A percentile compares a stretch with the other conserved stretches of the same genome.
Evolutionary conservation across 768 basidiomycete species (phyloP).

Genomic region (Filobasidium floriforme): DNA sequence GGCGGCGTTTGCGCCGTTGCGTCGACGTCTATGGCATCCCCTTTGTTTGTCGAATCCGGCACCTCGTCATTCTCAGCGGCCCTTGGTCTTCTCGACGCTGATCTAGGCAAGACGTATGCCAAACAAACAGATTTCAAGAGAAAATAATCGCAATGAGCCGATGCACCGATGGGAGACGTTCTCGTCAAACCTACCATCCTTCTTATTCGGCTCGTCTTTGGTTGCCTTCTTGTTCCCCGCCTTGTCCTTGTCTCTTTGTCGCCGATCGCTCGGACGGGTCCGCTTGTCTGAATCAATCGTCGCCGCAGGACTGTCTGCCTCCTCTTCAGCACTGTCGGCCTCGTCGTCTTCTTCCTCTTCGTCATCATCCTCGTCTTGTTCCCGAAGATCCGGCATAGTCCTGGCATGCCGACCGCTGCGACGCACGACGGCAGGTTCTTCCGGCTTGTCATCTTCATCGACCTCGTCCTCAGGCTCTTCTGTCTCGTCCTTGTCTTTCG

Average conservation of each 20-base stretch:
- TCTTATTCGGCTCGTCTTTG: neutral
- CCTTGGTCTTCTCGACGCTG: conserved; percentile 1
- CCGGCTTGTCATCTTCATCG: neutral
- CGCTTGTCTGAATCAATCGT: conserved; percentile 1
- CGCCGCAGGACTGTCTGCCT: neutral
- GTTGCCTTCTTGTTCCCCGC: neutral
- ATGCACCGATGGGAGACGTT: neutral
- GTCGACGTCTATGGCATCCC: neutral
- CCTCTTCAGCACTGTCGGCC: conserved; percentile 14
- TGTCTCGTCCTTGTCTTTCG: conserved; percentile 24
- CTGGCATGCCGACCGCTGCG: neutral
- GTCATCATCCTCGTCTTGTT: conserved; percentile 15
- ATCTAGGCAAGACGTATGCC: conserved; percentile 1
- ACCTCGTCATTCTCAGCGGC: neutral
- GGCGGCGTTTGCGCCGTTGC: neutral
- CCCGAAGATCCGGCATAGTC: conserved; percentile 6
- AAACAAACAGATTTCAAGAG: conserved; percentile 1
- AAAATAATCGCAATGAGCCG: neutral
- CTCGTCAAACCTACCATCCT: neutral
- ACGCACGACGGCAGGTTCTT: neutral
- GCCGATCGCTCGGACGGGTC: neutral
- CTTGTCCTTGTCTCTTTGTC: neutral
- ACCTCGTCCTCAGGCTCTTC: neutral
- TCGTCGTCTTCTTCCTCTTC: conserved; percentile 22
- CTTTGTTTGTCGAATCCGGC: neutral